Conservation (phyloP, 139 green algal genomes). For the Marvania coccoides region DNA sequence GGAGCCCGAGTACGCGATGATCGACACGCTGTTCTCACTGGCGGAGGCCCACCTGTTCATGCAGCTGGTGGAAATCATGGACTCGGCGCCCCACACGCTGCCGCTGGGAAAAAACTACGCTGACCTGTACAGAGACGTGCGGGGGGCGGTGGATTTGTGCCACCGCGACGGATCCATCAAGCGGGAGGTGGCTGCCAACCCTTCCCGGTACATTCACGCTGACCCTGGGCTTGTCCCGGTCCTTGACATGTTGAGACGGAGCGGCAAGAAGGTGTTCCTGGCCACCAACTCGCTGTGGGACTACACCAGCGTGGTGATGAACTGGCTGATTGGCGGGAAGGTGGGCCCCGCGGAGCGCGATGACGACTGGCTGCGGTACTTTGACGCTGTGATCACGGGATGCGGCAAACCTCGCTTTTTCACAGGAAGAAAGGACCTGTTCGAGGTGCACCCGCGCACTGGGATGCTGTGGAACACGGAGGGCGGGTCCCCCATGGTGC, state of each 20-base stretch:
- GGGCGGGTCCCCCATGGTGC: constrained; percentile 73
- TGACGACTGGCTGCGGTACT: constrained; percentile 77
- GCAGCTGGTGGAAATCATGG: constrained; percentile 74
- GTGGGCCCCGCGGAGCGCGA: constrained; percentile 25
- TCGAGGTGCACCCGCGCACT: constrained; percentile 48
- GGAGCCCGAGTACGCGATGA: constrained; percentile 69
- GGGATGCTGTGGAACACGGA: constrained; percentile 81
- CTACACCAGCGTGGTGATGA: constrained; percentile 99
- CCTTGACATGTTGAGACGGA: constrained; percentile 58
- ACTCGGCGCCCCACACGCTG: constrained; percentile 29
- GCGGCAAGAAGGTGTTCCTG: constrained; percentile 78
- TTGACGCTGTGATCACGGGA: constrained; percentile 82
- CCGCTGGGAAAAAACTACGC: constrained; percentile 28
- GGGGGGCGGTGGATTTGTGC: constrained; percentile 91
- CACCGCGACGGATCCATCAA: constrained; percentile 94
- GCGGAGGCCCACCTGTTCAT: constrained; percentile 90
- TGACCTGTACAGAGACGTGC: constrained; percentile 75
- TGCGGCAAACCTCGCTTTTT: constrained; percentile 82
- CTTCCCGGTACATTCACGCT: constrained; percentile 83
- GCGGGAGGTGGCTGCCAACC: constrained; percentile 76
- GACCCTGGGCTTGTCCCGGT: constrained; percentile 57
- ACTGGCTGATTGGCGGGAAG: constrained; percentile 64
- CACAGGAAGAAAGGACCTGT: constrained; percentile 48
- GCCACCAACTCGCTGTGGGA: constrained; percentile 96
- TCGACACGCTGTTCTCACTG: constrained; percentile 96